Percentiles rank a stretch among this genome's conserved stretches.
These are phyloP conservation scores for Plantago coronopus DNA, from an alignment of 305 asterid genomes.

Conservation along the genomic window DNA sequence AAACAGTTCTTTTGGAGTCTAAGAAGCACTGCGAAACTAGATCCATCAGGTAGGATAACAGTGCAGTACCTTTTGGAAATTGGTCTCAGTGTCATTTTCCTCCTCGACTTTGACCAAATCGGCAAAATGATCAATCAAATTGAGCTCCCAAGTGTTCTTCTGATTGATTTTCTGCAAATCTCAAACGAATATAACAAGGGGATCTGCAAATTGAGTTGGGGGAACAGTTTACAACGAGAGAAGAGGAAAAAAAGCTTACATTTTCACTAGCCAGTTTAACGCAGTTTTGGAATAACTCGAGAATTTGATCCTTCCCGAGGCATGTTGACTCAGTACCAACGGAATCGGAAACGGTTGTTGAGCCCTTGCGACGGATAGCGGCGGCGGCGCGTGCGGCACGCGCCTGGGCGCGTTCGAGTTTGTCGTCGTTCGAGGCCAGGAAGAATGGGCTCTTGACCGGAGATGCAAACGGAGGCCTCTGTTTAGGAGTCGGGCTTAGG, in stretches of 20 bases:
- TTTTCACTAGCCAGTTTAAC: constrained; percentile 97
- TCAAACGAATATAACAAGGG: neutral
- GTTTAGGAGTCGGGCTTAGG: constrained; percentile 56
- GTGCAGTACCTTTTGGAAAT: constrained; percentile 90
- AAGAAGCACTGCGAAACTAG: neutral
- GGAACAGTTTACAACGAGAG: neutral
- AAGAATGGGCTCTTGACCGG: constrained; percentile 73
- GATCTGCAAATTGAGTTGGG: too few relatives aligned
- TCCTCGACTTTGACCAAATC: constrained; percentile 79
- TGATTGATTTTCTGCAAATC: constrained; percentile 84
- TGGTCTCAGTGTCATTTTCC: constrained; percentile 81
- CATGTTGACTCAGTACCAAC: constrained; percentile 37
- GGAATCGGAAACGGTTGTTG: constrained; percentile 27
- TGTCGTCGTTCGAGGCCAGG: constrained; percentile 85
- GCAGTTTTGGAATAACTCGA: constrained; percentile 84
- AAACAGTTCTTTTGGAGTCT: too few relatives aligned
- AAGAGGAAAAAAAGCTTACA: constrained; percentile 30
- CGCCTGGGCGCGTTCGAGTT: constrained; percentile 91
- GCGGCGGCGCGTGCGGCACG: constrained; percentile 99
- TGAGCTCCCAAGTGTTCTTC: constrained; percentile 81
- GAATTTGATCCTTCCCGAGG: constrained; percentile 76
- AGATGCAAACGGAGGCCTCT: constrained; percentile 49
- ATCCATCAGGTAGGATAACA: neutral
- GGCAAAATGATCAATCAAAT: constrained; percentile 77
- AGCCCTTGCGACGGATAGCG: constrained; percentile 68